These are phyloP conservation scores for Aureobasidium sp. DNA, from an alignment of 2,329 filamentous ascomycete genomes.

Conservation along the genomic window DNA sequence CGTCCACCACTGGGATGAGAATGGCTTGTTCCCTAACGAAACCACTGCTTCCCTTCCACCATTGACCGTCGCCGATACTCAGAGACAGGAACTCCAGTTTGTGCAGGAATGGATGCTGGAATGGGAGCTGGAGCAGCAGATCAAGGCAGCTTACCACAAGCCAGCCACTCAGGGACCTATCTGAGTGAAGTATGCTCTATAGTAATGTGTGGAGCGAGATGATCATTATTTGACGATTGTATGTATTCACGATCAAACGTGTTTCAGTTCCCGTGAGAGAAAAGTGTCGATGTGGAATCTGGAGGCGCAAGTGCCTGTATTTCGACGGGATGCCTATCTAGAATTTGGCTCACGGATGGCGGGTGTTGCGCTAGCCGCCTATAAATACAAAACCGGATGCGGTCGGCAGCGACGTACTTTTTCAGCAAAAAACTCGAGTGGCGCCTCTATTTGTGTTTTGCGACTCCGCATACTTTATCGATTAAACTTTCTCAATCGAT, in stretches of 20 bases:
- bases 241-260: not conserved
- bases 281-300: not conserved
- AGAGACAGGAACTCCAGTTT: constrained; percentile 50
- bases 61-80: constrained; percentile 47
- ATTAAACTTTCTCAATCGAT: not conserved
- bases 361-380: not conserved
- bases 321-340: not conserved
- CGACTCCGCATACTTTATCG: not conserved
- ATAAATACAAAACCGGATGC: not conserved
- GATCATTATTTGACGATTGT: not conserved
- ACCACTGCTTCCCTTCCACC: constrained; percentile 52
- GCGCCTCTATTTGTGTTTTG: not conserved
- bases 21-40: constrained; percentile 56
- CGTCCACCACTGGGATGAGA: constrained; percentile 77
- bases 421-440: too few relatives aligned
- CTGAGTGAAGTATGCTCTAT: not conserved
- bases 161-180: not conserved
- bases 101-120: constrained; percentile 60
- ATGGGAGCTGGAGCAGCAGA: constrained; percentile 32
- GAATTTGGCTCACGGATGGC: not conserved
- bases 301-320: not conserved
- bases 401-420: not conserved
- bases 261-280: not conserved
- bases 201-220: not conserved
- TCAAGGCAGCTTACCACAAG: not conserved